Base-by-base conservation (phyloP, 2,329 filamentous ascomycete genomes). In the Cordyceps cateniannulata region DNA sequence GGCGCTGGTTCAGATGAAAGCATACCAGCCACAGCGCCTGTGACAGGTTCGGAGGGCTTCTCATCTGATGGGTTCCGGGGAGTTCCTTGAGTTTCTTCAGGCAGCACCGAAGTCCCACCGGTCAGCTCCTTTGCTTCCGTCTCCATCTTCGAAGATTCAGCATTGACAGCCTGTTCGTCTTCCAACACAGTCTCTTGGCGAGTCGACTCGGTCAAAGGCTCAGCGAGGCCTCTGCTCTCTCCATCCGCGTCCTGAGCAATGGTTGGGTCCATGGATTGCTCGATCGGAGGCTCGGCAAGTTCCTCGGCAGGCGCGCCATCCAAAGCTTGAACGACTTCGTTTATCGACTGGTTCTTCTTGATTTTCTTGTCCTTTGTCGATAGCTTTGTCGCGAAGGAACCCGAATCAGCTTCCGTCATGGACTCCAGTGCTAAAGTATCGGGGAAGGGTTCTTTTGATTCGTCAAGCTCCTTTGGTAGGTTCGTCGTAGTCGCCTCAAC, bases 281-380 rank as follows among this genome's bases (percentile, higher is more conserved):
- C 40, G 35, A 25, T 16, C 18, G 27, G 14, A 48, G 42, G 20
- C 35, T 32, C 47, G 8, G 20, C 54, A 18, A 55, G 56, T 12
- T 48, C 55, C n/a, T 52, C 48, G 3, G 8, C 32, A 35, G 32
- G 32, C 32, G 10, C 14, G 32, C 3, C 32, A 35, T 54, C 49
- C n/a, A 24, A 35, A 29, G 48, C 45, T 5, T 42, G 47, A 16
- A 51, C 45, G 52, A 60, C 55, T 40, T 63, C 58, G 25, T 50
- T 51, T 27, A 59, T 57, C 25, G 62, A 62, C 47, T 10, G 32
- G 10, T 66, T 72, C 60, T 70, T 72, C 60, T 68, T 71, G 61
- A 70, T 69, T 59, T 71, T 73, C 62, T 72, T 72, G 55, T 66
- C 67, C 47, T 70, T 73, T 59, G 67, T 69, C 25, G 63, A 63